Conservation (phyloP, 2,329 filamentous ascomycete genomes). For the Phaeoacremonium minimum region DNA sequence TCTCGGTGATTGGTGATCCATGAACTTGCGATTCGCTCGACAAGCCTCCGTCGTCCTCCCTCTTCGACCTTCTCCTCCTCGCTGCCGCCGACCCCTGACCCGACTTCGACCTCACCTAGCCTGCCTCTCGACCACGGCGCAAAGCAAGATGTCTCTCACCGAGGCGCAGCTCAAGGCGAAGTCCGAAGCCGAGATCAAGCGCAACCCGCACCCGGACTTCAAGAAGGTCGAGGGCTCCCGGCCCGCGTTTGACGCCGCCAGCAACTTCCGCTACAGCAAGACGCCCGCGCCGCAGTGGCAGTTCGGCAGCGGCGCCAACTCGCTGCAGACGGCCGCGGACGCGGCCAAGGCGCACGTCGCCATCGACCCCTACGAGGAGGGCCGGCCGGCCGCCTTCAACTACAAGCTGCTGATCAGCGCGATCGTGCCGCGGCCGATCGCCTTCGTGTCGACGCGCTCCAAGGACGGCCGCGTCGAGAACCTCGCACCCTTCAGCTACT, state of each 20-base stretch:
- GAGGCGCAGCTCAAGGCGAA: too few species aligned
- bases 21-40: too few species aligned
- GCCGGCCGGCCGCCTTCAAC: conserved; percentile 66
- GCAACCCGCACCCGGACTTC: conserved; percentile 72
- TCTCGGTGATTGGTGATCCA: too few species aligned
- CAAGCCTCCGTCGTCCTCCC: too few species aligned
- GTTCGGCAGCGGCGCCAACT: conserved; percentile 62
- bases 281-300: conserved; percentile 63
- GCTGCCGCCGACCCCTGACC: too few species aligned
- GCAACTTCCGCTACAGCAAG: conserved; percentile 53
- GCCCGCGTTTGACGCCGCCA: conserved; percentile 49
- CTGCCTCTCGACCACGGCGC: too few species aligned
- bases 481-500: conserved; percentile 80
- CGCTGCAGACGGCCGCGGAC: conserved; percentile 21
- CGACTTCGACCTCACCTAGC: too few species aligned
- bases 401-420: conserved; percentile 89
- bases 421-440: conserved; percentile 78
- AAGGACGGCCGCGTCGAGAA: conserved; percentile 64
- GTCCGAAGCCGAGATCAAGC: conserved; percentile 37
- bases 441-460: conserved; percentile 52
- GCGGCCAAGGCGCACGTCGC: conserved; percentile 56
- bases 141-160: too few species aligned
- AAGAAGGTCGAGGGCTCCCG: conserved; percentile 65
- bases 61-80: too few species aligned
- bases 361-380: conserved; percentile 76